Base-by-base conservation (phyloP, 2,329 filamentous ascomycete genomes). In the Cladosporium sp. region DNA sequence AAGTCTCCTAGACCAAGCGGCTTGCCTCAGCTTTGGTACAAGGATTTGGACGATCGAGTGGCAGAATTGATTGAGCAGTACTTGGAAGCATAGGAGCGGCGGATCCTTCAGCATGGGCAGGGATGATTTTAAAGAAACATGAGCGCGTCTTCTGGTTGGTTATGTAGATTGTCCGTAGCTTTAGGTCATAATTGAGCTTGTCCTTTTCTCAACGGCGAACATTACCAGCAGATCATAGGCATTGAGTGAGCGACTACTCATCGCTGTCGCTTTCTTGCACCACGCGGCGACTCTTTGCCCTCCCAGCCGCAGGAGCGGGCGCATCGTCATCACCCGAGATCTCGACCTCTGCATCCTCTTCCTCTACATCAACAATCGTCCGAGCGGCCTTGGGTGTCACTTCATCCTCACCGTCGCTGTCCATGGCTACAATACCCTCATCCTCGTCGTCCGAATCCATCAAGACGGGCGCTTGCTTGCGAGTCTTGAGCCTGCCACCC, bases 241-340 rank as follows among this genome's bases (percentile, higher is more conserved):
- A 47, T n/a, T 9, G 14, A n/a, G 8, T 7, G 6, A 7, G 11
- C n/a, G 25, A n/a, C 34, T 42, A 58, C 6, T 55, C 50, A 22
- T 59, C 58, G 25, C 40, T 51, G 37, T 59, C 58, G n/a, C 51
- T 55, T 14, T 59, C 58, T 34, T 45, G 28, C 12, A 59, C 51
- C 3, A 59, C 51, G 6, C 58, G 58, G 6, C 51, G 30, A 22
- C 34, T 55, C 42, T 55, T 59, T 30, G 34, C 20, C 15, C 56
- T 38, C 2, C 47, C 49, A 11, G 20, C 30, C n/a, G 38, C 49
- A 19, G 49, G 47, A 11, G 8, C 52, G 17, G 52, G 14, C 2
- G 14, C 30, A 20, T 49, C 30, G 30, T 50, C 51, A 34, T 19
- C 15, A 8, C 51, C 49, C 15, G 28, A 43, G 9, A 47, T 12